Percentiles rank a stretch among this genome's conserved stretches.
These are phyloP conservation scores for Rachicladosporium sp. DNA, from an alignment of 2,329 filamentous ascomycete genomes.

Conservation along the genomic window DNA sequence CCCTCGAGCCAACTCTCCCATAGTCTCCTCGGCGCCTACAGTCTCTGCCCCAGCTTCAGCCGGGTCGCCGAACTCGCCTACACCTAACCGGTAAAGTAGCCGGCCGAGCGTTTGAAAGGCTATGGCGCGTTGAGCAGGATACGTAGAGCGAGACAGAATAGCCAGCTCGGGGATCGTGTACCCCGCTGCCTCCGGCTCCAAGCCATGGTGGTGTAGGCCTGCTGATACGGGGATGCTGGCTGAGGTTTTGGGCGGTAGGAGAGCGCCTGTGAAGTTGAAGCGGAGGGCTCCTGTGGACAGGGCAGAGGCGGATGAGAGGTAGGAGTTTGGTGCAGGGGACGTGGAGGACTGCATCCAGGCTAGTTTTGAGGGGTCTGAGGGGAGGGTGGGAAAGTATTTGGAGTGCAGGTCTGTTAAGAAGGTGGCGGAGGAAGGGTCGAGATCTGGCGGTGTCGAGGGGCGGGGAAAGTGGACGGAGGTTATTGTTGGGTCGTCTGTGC, in stretches of 20 bases:
- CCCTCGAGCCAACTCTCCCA: slow-evolving; percentile 49
- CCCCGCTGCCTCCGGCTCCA: slow-evolving; percentile 83
- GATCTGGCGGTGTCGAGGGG: slow-evolving; percentile 47
- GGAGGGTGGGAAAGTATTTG: slow-evolving; percentile 86
- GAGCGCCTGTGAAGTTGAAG: slow-evolving; percentile 73
- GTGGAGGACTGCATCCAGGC: slow-evolving; percentile 64
- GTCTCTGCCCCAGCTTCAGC: slow-evolving; percentile 27
- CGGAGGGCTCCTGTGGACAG: slow-evolving; percentile 68
- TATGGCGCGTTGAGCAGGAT: slow-evolving; percentile 78
- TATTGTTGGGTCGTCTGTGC: not conserved
- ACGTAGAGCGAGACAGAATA: slow-evolving; percentile 64
- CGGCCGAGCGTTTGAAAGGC: slow-evolving; percentile 85
- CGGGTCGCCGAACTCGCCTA: slow-evolving; percentile 51
- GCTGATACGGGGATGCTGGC: slow-evolving; percentile 61
- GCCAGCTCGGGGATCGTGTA: slow-evolving; percentile 86
- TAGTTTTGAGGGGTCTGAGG: slow-evolving; percentile 71
- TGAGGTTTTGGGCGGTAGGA: slow-evolving; percentile 66
- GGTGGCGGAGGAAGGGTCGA: slow-evolving; percentile 70
- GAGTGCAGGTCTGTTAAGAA: slow-evolving; percentile 76
- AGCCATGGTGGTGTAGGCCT: slow-evolving; percentile 85
- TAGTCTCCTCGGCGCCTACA: slow-evolving; percentile 35
- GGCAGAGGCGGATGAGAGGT: slow-evolving; percentile 63
- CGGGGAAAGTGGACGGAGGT: slow-evolving; percentile 47
- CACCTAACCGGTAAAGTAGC: slow-evolving; percentile 70
- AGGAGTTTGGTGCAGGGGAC: slow-evolving; percentile 43